phyloP scores from a whole-genome alignment of 257 asterid genomes.

The Solanum piurae region DNA sequence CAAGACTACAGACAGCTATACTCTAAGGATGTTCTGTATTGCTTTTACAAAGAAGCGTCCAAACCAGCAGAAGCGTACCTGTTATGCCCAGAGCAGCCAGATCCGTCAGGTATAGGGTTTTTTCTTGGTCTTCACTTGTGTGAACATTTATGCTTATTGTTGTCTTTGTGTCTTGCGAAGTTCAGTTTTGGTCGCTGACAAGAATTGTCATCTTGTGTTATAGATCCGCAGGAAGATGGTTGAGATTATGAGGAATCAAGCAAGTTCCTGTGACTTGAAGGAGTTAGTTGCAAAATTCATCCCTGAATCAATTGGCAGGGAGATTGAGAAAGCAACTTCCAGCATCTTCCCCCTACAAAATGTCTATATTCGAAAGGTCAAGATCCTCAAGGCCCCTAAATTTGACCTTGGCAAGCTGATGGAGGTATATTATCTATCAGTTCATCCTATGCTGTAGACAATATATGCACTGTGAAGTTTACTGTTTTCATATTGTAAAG shows the following conservation, averaged over 20 bases:
- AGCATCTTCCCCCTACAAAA: constrained; percentile 30
- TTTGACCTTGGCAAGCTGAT: constrained; percentile 29
- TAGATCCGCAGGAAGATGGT: constrained; percentile 27
- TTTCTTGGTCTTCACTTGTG: background rate
- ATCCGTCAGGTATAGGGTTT: constrained; percentile 17
- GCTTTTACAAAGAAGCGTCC: constrained; percentile 32
- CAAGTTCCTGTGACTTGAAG: constrained; percentile 26
- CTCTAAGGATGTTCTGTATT: constrained; percentile 30
- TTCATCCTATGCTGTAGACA: background rate
- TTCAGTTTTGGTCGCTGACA: background rate
- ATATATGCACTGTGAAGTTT: background rate
- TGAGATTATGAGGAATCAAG: constrained; percentile 30
- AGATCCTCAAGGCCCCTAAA: constrained; percentile 28
- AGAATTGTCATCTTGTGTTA: background rate
- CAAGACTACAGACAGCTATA: constrained; percentile 23
- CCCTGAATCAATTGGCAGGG: constrained; percentile 33
- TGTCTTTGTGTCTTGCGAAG: background rate
- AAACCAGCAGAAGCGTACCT: constrained; percentile 29
- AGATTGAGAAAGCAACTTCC: constrained; percentile 30
- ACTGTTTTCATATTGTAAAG: background rate
- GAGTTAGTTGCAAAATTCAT: constrained; percentile 24
- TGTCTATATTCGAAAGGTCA: constrained; percentile 26
- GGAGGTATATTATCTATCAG: constrained; percentile 10
- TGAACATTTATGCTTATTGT: background rate
- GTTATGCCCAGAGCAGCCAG: constrained; percentile 32